A percentile compares a stretch with the other conserved stretches of the same genome.
These are phyloP conservation scores for Pleurostoma richardsiae DNA, from an alignment of 2,329 filamentous ascomycete genomes.

Conservation along the genomic window DNA sequence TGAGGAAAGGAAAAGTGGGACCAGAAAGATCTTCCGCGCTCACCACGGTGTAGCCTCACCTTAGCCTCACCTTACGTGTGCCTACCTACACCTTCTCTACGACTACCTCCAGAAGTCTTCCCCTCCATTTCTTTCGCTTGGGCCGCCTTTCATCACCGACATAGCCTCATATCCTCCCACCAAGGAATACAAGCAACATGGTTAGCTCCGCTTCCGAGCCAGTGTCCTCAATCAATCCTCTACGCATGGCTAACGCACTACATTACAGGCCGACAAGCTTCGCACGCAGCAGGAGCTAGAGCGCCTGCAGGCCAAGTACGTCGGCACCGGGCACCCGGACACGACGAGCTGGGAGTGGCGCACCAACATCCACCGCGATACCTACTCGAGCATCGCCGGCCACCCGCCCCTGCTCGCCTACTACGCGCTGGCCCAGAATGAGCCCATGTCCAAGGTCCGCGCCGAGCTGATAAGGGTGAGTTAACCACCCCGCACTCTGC, in stretches of 20 bases:
- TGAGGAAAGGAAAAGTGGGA: too few relatives aligned
- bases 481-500: conserved; percentile 3
- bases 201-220: neutral
- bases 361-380: conserved; percentile 92
- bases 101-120: too few relatives aligned
- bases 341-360: conserved; percentile 98
- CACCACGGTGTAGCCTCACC: too few relatives aligned
- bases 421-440: conserved; percentile 84
- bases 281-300: conserved; percentile 97
- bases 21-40: too few relatives aligned
- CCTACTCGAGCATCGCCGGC: conserved; percentile 80
- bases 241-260: too few relatives aligned
- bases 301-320: conserved; percentile 89
- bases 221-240: neutral
- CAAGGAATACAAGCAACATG: neutral
- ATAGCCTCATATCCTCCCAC: neutral
- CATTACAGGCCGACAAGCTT: conserved; percentile 81
- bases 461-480: conserved; percentile 71
- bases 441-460: conserved; percentile 74
- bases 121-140: too few relatives aligned
- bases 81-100: too few relatives aligned
- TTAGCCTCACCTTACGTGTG: too few relatives aligned
- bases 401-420: conserved; percentile 86
- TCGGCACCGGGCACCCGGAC: conserved; percentile 94
- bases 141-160: neutral